A percentile compares a stretch with the other conserved stretches of the same genome.
Evolutionary conservation across 257 asterid genomes (phyloP).

Genomic region (Ilex aquifolium): DNA sequence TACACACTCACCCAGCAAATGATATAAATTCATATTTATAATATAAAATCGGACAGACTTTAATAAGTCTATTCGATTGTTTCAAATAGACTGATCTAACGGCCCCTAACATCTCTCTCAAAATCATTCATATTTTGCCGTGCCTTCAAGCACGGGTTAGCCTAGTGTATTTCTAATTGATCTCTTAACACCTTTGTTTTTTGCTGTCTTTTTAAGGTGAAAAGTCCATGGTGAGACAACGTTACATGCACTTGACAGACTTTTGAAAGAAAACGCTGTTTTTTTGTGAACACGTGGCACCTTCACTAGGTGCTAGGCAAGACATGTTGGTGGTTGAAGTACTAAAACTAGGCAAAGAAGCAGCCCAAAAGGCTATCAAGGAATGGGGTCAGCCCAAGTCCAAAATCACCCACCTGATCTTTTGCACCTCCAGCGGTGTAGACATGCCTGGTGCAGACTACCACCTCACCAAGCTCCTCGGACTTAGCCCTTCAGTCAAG

Average conservation of each 20-base stretch:
- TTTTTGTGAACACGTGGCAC: constrained; percentile 58
- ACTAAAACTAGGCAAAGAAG: constrained; percentile 75
- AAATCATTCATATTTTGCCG: too few relatives aligned
- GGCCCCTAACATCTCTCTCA: too few relatives aligned
- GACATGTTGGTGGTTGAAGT: constrained; percentile 75
- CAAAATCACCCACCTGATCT: constrained; percentile 62
- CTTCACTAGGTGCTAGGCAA: constrained; percentile 65
- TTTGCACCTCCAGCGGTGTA: constrained; percentile 80
- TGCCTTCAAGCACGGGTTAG: too few relatives aligned
- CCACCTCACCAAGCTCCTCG: constrained; percentile 68
- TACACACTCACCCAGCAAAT: too few relatives aligned
- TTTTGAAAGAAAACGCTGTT: constrained; percentile 46
- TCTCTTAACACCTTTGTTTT: background rate
- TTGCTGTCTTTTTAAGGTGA: constrained; percentile 37
- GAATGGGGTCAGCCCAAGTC: constrained; percentile 93
- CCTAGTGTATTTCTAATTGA: too few relatives aligned
- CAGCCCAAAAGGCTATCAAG: constrained; percentile 71
- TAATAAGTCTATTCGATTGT: too few relatives aligned
- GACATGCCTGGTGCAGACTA: constrained; percentile 92
- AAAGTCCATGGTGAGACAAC: constrained; percentile 54
- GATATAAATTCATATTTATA: too few relatives aligned
- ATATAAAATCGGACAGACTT: too few relatives aligned
- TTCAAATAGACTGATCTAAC: too few relatives aligned
- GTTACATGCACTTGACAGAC: constrained; percentile 60
- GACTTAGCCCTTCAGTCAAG: constrained; percentile 59